These are phyloP conservation scores for Entomortierella parvispora DNA, from an alignment of 192 early-diverging fungal species.

Conservation along the genomic window DNA sequence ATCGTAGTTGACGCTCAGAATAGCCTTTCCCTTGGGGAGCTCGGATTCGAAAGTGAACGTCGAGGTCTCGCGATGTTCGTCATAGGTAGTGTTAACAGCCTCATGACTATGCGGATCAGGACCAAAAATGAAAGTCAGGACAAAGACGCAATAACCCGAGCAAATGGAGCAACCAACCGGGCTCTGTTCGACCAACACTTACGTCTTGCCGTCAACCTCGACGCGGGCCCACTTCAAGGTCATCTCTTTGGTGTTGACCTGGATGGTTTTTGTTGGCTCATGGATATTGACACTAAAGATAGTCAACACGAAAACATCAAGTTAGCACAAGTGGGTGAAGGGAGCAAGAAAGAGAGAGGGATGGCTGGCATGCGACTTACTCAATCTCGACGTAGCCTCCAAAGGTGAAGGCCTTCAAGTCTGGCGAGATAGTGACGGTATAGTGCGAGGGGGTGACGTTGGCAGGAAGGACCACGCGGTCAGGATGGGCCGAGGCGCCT, in stretches of 20 bases:
- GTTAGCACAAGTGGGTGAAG: neutral
- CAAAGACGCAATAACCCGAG: neutral
- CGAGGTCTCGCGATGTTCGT: conserved; percentile 59
- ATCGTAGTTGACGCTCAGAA: conserved; percentile 66
- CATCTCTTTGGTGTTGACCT: conserved; percentile 50
- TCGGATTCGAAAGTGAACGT: conserved; percentile 67
- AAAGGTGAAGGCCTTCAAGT: conserved; percentile 82
- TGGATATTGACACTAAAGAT: conserved; percentile 21
- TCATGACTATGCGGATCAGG: conserved; percentile 19
- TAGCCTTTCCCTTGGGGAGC: conserved; percentile 57
- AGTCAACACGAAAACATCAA: neutral
- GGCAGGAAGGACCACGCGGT: conserved; percentile 83
- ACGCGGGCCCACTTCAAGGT: conserved; percentile 27
- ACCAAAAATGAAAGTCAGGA: neutral
- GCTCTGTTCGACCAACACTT: conserved; percentile 1
- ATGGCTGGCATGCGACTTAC: conserved; percentile 53
- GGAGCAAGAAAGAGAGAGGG: neutral
- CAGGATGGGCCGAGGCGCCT: conserved; percentile 17
- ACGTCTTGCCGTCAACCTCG: conserved; percentile 38
- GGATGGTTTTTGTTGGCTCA: conserved; percentile 43
- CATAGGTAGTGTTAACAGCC: conserved; percentile 53
- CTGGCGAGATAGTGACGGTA: conserved; percentile 78
- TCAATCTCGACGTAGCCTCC: conserved; percentile 78
- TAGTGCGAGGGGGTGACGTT: conserved; percentile 87
- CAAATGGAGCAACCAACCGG: neutral